A percentile compares a stretch with the other conserved stretches of the same genome.
phyloP scores from a whole-genome alignment of 441 rosid genomes.

The Adansonia grandidieri region DNA sequence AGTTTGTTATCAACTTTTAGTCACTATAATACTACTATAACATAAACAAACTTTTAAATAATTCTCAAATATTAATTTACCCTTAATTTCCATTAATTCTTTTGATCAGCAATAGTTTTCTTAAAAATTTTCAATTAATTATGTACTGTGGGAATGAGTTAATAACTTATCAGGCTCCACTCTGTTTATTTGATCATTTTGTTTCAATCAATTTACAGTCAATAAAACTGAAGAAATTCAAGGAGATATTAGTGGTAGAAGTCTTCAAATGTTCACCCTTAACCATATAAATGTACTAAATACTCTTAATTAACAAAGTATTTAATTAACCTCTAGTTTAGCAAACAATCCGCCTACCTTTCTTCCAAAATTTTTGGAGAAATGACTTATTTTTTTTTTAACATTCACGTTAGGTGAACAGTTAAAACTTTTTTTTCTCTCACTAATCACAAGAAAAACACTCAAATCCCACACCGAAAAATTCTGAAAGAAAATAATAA shows the following conservation, averaged over 20 bases:
- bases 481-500: background rate
- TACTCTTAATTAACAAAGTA: background rate
- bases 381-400: background rate
- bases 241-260: constrained; percentile 41
- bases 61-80: background rate
- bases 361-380: background rate
- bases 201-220: background rate
- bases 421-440: background rate
- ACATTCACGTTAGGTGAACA: background rate
- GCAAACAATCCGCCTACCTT: constrained; percentile 34
- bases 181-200: background rate
- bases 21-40: background rate
- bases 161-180: background rate
- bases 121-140: background rate
- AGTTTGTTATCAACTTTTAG: too few species aligned
- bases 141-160: background rate
- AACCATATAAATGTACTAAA: constrained; percentile 31
- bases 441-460: background rate
- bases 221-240: constrained; percentile 30
- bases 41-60: background rate
- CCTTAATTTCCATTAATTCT: background rate
- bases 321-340: constrained; percentile 25
- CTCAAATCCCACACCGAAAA: background rate
- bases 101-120: background rate
- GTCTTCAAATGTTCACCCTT: constrained; percentile 35